Evolutionary conservation across 208 protist species (phyloP).

Genomic region (Leishmania amazonensis): DNA sequence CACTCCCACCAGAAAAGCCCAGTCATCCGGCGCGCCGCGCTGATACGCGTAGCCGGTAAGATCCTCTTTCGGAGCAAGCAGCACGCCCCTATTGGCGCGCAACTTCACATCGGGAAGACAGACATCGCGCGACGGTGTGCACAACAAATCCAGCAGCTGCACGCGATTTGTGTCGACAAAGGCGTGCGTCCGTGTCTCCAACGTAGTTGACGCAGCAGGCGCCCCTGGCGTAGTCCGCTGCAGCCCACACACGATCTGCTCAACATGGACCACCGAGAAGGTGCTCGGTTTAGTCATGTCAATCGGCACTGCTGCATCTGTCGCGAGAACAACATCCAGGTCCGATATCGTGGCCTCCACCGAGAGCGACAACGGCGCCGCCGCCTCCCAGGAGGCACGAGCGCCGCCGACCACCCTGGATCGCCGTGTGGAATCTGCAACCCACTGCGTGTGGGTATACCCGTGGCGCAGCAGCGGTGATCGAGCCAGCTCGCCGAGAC

Average conservation of each 20-base stretch:
- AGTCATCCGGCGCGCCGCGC: slow-evolving; percentile 3
- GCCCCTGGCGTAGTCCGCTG: not conserved
- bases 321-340: slow-evolving; percentile 25
- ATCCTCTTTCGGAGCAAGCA: slow-evolving; percentile 26
- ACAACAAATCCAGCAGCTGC: slow-evolving; percentile 11
- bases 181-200: not conserved
- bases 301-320: slow-evolving; percentile 27
- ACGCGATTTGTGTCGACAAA: slow-evolving; percentile 12
- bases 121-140: not conserved
- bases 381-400: not conserved
- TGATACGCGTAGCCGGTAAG: slow-evolving; percentile 23
- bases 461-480: slow-evolving; percentile 25
- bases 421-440: not conserved
- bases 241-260: slow-evolving; percentile 4
- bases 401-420: not conserved
- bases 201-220: not conserved
- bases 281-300: slow-evolving; percentile 15
- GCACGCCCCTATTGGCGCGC: slow-evolving; percentile 14
- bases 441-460: slow-evolving; percentile 2
- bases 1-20: slow-evolving; percentile 14
- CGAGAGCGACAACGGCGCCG: not conserved
- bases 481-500: slow-evolving; percentile 10
- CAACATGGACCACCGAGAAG: slow-evolving; percentile 18
- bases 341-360: slow-evolving; percentile 12
- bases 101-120: slow-evolving; percentile 26